Evolutionary conservation across 2,329 filamentous ascomycete species (phyloP).

Genomic region (Chaetomium sp.): DNA sequence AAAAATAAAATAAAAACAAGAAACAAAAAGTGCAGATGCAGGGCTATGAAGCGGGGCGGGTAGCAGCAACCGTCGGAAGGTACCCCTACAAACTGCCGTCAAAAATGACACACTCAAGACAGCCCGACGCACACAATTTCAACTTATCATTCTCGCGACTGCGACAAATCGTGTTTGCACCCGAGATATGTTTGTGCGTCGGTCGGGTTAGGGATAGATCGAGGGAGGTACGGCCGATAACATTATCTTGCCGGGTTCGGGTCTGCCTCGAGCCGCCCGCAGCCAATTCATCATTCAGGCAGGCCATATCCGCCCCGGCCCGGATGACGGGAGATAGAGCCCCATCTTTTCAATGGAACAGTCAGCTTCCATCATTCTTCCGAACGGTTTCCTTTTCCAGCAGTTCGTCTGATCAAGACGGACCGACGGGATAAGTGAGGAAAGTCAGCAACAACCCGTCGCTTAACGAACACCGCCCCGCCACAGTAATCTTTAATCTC

Average conservation of each 20-base stretch:
- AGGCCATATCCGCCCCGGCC: too few species aligned
- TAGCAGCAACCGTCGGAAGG: conserved; percentile 2
- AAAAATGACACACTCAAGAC: neutral
- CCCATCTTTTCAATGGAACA: too few species aligned
- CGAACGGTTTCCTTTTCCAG: too few species aligned
- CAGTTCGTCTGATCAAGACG: too few species aligned
- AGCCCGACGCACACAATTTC: neutral
- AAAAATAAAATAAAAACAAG: neutral
- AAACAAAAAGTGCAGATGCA: neutral
- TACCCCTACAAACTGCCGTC: conserved; percentile 7
- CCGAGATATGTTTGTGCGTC: neutral
- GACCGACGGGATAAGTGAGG: too few species aligned
- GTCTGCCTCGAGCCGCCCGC: neutral
- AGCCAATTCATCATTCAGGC: neutral
- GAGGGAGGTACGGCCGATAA: conserved; percentile 2
- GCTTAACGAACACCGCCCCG: too few species aligned
- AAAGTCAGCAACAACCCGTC: neutral
- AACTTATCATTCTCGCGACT: too few species aligned
- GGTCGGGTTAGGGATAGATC: too few species aligned
- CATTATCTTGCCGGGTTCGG: neutral
- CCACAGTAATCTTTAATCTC: neutral
- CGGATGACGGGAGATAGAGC: too few species aligned
- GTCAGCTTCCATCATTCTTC: too few species aligned
- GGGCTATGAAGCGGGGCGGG: neutral
- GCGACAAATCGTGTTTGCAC: neutral